These are phyloP conservation scores for Penicillium cosmopolitanum DNA, from an alignment of 495 filamentous ascomycete genomes.

Conservation along the genomic window DNA sequence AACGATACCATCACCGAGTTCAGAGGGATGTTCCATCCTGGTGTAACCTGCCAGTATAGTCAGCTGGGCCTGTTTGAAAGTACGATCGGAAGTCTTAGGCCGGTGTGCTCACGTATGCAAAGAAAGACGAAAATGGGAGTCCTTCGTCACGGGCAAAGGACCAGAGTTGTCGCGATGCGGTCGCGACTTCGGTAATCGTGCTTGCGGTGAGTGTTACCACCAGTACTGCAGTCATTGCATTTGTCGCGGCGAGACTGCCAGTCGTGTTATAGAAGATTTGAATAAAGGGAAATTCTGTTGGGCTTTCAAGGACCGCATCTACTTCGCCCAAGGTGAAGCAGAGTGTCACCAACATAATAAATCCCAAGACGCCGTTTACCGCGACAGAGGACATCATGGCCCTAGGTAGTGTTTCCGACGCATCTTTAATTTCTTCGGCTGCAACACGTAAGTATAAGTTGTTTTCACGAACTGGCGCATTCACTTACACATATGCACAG, in stretches of 20 bases:
- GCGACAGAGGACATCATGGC: constrained; percentile 54
- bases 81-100: neutral
- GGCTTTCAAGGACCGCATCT: constrained; percentile 35
- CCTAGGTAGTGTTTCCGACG: constrained; percentile 57
- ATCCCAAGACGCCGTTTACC: constrained; percentile 52
- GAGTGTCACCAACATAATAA: constrained; percentile 54
- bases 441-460: constrained; percentile 13
- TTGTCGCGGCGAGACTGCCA: constrained; percentile 45
- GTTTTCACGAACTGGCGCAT: neutral
- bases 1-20: constrained; percentile 55
- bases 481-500: constrained; percentile 57
- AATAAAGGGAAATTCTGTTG: constrained; percentile 56
- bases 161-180: constrained; percentile 60
- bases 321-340: constrained; percentile 59
- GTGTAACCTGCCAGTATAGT: constrained; percentile 43
- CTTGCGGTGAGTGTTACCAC: constrained; percentile 52
- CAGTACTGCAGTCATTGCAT: constrained; percentile 54
- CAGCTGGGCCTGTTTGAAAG: constrained; percentile 3
- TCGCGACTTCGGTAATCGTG: constrained; percentile 57
- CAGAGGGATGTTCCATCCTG: constrained; percentile 54
- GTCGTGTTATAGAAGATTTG: constrained; percentile 58
- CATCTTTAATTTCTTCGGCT: constrained; percentile 62
- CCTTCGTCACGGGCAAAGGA: constrained; percentile 61
- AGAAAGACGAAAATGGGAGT: constrained; percentile 56
- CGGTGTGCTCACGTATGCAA: constrained; percentile 45